phyloP scores from a whole-genome alignment of 306 rosid species.

The Purshia tridentata region DNA sequence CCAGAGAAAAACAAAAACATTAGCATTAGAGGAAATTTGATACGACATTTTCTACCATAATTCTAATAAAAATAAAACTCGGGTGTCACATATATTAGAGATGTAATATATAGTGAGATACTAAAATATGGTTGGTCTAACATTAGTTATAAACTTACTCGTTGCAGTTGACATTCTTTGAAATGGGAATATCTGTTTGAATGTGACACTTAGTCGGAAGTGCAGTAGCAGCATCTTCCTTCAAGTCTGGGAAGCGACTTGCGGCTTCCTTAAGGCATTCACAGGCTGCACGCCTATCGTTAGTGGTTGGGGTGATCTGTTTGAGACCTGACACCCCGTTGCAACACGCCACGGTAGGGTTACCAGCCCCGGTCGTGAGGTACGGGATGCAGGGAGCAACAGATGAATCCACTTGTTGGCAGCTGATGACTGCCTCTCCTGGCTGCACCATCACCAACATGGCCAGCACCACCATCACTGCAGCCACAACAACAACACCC shows the following conservation, averaged over 20 bases:
- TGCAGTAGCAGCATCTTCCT: not conserved
- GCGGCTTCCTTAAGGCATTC: constrained; percentile 23
- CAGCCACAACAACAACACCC: not conserved
- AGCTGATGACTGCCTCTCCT: constrained; percentile 9
- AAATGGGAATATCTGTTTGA: constrained; percentile 12
- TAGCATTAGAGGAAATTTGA: not conserved
- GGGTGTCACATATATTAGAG: too few species aligned
- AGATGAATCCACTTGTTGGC: not conserved
- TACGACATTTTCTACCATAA: too few species aligned
- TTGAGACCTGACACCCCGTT: constrained; percentile 7
- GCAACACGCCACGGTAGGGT: constrained; percentile 19
- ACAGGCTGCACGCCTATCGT: constrained; percentile 24
- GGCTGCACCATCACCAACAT: not conserved
- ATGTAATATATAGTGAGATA: too few species aligned
- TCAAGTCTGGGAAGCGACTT: not conserved
- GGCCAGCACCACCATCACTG: not conserved
- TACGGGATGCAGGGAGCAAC: constrained; percentile 20
- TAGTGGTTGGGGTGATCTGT: not conserved
- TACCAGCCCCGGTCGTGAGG: not conserved
- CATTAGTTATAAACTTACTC: constrained; percentile 13
- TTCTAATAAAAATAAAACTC: not conserved
- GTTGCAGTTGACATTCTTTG: constrained; percentile 20
- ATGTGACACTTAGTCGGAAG: constrained; percentile 30
- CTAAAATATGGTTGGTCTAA: too few species aligned
- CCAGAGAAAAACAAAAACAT: not conserved